Evolutionary conservation across 495 filamentous ascomycete genomes (phyloP), one percentile per base, ranked within the genome.

Genomic region (Penicillium riverlandense): DNA sequence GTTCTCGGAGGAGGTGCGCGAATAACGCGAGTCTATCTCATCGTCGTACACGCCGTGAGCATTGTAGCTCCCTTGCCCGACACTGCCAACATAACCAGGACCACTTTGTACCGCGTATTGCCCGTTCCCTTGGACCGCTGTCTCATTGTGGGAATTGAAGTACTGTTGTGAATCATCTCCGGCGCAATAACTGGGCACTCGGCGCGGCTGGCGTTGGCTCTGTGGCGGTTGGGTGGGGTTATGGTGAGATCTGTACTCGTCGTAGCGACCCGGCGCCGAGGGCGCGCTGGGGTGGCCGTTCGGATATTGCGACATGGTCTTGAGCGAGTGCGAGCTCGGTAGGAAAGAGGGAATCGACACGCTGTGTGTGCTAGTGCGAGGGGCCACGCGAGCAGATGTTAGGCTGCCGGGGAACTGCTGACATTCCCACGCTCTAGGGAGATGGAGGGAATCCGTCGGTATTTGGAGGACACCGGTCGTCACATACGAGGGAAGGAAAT

Each of bases 121-220:
- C 35, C 57, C 44, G 44, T 61, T 63, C 22, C 45, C 36, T 34
- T 57, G 61, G 38, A 54, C 52, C 33, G 44, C 58, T 59, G 59
- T 54, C 50, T 57, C 40, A 51, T 62, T 55, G 48, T 62, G 34
- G 9, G 54, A 35, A 32, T 72, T 70, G 53, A 77, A 69, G 48
- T 78, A 71, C 15, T 53, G 22, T 4, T 22, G 58, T 31, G 74
- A 73, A 60, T 95, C 86, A 60, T 94, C 86, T 48, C 85, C 88
- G 53, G 73, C 80, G 57, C 90, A 83, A 65, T 84, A 91, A 61
- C 88, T 91, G 40, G 79, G 71, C 55, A 73, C 74, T 41, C 81
- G 79, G 45, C 83, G 74, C 29, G 76, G 67, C 15, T 52, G 31
- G 36, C 64, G 60, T 29, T 58, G 49, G 44, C 55, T 55, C 42